Percentiles rank a stretch among this genome's conserved stretches.
These are phyloP conservation scores for Lagenaria siceraria DNA, from an alignment of 306 rosid species.

Conservation along the genomic window DNA sequence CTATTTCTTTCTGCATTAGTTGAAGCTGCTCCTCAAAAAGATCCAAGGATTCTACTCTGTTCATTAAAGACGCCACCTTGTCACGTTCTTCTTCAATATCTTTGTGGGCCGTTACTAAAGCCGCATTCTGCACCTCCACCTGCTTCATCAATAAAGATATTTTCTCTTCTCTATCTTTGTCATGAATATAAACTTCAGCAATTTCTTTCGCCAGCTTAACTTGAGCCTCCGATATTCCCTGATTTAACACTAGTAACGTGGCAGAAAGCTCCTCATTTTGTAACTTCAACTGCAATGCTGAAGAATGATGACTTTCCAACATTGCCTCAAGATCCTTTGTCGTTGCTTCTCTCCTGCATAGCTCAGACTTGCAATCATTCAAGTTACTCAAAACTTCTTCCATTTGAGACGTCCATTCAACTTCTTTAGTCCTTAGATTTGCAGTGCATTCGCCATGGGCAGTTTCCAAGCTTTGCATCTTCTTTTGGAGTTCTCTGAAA, in stretches of 20 bases:
- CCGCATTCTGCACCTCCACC: slow-evolving; percentile 46
- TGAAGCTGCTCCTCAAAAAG: slow-evolving; percentile 22
- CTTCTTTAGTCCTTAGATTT: slow-evolving; percentile 27
- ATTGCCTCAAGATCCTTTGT: slow-evolving; percentile 32
- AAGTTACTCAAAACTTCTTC: slow-evolving; percentile 19
- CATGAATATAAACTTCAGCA: slow-evolving; percentile 22
- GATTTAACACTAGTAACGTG: slow-evolving; percentile 46
- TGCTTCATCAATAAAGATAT: slow-evolving; percentile 32
- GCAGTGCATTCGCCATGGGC: slow-evolving; percentile 35
- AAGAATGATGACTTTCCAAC: slow-evolving; percentile 36
- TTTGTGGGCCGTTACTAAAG: slow-evolving; percentile 21
- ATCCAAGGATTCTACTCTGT: slow-evolving; percentile 32
- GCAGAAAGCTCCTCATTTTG: slow-evolving; percentile 58
- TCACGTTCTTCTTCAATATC: slow-evolving; percentile 22
- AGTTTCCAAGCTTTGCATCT: slow-evolving; percentile 41
- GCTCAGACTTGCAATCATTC: slow-evolving; percentile 22
- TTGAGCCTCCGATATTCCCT: slow-evolving; percentile 48
- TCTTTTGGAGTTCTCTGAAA: slow-evolving; percentile 45
- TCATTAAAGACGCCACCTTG: slow-evolving; percentile 19
- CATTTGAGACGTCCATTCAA: slow-evolving; percentile 12
- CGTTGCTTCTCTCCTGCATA: slow-evolving; percentile 30
- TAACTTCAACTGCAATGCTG: slow-evolving; percentile 41
- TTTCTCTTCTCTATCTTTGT: slow-evolving; percentile 32
- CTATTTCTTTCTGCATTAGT: slow-evolving; percentile 31
- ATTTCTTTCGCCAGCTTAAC: slow-evolving; percentile 27